Percentiles rank a stretch among this genome's conserved stretches.
Conservation (phyloP, 192 early-diverging fungal species). For the Coemansia sp. region DNA sequence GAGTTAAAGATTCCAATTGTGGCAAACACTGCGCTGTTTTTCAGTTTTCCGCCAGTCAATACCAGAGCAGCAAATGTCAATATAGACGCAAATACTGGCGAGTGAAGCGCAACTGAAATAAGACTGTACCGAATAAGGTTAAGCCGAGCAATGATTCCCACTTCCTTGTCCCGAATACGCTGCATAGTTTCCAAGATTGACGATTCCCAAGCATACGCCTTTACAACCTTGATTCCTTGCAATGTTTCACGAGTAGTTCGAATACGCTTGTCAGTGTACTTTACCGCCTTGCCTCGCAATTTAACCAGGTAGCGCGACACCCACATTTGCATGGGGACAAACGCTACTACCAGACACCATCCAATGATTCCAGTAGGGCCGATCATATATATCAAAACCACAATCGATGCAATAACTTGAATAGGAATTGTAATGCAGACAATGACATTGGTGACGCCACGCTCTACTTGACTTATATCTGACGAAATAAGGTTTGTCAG, state of each 20-base stretch:
- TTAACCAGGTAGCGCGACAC: constrained; percentile 27
- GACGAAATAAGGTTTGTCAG: constrained; percentile 43
- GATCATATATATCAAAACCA: constrained; percentile 39
- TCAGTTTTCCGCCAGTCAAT: constrained; percentile 26
- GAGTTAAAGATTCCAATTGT: constrained; percentile 50
- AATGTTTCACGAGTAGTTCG: constrained; percentile 48
- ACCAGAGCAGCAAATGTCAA: constrained; percentile 34
- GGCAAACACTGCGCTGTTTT: constrained; percentile 41
- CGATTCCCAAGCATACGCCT: constrained; percentile 64
- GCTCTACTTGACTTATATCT: constrained; percentile 50
- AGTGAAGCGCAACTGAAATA: constrained; percentile 39
- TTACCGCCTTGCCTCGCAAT: constrained; percentile 24
- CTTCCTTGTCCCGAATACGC: constrained; percentile 32
- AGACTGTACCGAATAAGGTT: constrained; percentile 39
- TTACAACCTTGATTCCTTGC: constrained; percentile 66
- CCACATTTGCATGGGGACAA: constrained; percentile 52
- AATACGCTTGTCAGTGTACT: constrained; percentile 49
- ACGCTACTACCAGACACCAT: constrained; percentile 30
- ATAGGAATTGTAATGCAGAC: constrained; percentile 41
- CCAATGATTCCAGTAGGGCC: constrained; percentile 36
- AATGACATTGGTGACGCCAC: constrained; percentile 35
- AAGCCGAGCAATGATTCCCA: constrained; percentile 29
- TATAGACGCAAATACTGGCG: constrained; percentile 43
- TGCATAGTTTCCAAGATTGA: constrained; percentile 29
- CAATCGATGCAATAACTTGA: constrained; percentile 39